A percentile compares a stretch with the other conserved stretches of the same genome.
Evolutionary conservation across 108 stramenopile species (phyloP).

Genomic region (Nannochloropsis oceanica): DNA sequence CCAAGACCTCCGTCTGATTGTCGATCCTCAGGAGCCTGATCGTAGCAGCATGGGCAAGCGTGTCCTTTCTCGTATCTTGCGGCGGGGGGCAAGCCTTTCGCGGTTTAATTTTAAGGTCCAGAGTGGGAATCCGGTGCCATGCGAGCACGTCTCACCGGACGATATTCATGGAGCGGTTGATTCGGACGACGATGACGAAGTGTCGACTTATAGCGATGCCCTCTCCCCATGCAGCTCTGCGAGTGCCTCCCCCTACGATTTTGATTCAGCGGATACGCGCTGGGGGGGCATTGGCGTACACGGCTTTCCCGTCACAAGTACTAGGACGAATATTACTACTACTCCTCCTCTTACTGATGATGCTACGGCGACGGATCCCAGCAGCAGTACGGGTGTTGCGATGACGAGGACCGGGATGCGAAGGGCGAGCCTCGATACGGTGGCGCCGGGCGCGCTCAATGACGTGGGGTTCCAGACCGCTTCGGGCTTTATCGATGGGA

Average conservation of each 20-base stretch:
- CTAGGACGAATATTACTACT: not conserved
- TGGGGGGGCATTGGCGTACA: not conserved
- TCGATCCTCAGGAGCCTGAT: not conserved
- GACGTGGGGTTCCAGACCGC: not conserved
- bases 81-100: not conserved
- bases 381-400: too few relatives aligned
- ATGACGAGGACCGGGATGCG: too few relatives aligned
- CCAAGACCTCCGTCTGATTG: not conserved
- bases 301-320: not conserved
- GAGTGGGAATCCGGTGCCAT: not conserved
- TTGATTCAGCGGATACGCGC: not conserved
- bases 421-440: not conserved
- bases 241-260: not conserved
- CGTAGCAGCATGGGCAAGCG: not conserved
- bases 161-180: not conserved
- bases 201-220: not conserved
- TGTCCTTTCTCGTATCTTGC: not conserved
- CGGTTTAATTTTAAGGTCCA: not conserved
- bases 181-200: not conserved
- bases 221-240: not conserved
- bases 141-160: not conserved
- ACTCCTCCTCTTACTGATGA: too few relatives aligned
- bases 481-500: not conserved
- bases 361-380: too few relatives aligned
- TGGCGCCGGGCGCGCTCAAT: not conserved